Base-by-base conservation (phyloP, 768 basidiomycete species). In the Hemileccinum impolitum region DNA sequence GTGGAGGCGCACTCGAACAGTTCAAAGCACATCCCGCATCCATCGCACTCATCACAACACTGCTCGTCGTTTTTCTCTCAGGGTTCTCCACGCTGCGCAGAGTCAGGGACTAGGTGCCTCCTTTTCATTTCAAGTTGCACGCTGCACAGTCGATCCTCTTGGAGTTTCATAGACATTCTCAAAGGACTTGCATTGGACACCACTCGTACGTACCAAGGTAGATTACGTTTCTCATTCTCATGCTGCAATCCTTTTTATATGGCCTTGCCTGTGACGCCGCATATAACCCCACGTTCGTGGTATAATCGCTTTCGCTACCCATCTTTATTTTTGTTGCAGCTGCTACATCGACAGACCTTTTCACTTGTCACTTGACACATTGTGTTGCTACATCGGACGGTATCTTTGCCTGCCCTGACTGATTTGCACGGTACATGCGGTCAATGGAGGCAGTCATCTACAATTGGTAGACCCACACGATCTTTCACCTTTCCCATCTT, bases 81-180 rank as follows among this genome's bases (percentile, higher is more conserved):
- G 66, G 66, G 21, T 70, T 70, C 52, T 64, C 66, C 4, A 69
- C 68, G 1, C 51, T 68, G 17, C 68, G 66, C 50, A 61, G 66
- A 50, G 56, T 57, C 48, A 56, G 54, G 59, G 58, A 65, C 53
- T 67, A 56, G 53, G 36, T 48, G 21, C 37, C 14, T 13, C 39
- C 31, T 28, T 46, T 45, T 37, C 26, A 12, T 42, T 43, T 3
- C n/a, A 32, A 32, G 35, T 35, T 34, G 23, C 15, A 46, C 31
- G 42, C 36, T 37, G 43, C 37, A 48, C 18, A 42, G 17, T 46
- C 32, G 49, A 41, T 34, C 32, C 28, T 53, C 48, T 62, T 50
- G 53, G 50, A 35, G 30, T 50, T 55, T 43, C 25, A 57, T 39
- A 52, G 63, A 63, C 62, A 57, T 55, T 65, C 52, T 13, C 39